Conservation (phyloP, 176 grass and related monocot species). For the Paspalum vaginatum region DNA sequence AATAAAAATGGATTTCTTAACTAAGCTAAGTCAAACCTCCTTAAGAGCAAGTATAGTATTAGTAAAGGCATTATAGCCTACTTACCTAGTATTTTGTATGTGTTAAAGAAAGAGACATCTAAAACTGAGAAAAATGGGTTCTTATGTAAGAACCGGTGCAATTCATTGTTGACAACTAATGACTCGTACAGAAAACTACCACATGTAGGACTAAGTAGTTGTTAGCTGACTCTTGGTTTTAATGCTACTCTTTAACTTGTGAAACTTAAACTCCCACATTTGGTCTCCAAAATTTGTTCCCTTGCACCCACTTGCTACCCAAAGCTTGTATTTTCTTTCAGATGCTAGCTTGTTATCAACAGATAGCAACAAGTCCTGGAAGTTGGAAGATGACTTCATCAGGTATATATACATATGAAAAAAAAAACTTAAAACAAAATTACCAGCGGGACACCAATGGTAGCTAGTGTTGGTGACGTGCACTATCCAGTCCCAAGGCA, state of each 20-base stretch:
- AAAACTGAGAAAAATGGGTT: too few species aligned
- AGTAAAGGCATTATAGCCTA: too few species aligned
- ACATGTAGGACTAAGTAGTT: background rate
- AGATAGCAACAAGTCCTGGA: constrained; percentile 33
- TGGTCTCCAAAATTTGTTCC: constrained; percentile 3
- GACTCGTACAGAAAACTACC: too few species aligned
- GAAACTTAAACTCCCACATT: background rate
- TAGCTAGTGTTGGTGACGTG: constrained; percentile 32
- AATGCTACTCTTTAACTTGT: background rate
- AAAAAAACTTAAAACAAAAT: constrained; percentile 3
- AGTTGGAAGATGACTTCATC: constrained; percentile 47
- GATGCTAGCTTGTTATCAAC: constrained; percentile 43
- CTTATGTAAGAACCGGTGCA: too few species aligned
- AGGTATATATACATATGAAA: constrained; percentile 10
- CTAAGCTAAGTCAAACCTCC: too few species aligned
- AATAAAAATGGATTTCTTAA: too few species aligned
- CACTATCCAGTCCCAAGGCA: constrained; percentile 4
- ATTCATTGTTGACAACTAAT: too few species aligned
- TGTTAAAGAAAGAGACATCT: too few species aligned
- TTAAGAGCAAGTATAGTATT: too few species aligned
- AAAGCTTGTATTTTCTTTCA: constrained; percentile 41
- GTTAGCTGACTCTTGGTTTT: constrained; percentile 6
- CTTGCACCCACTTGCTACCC: constrained; percentile 26
- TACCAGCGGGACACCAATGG: background rate
- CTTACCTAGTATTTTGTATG: too few species aligned